A percentile compares a stretch with the other conserved stretches of the same genome.
Evolutionary conservation across 148 eudicot genomes (phyloP).

Genomic region (Limonium bicolor): DNA sequence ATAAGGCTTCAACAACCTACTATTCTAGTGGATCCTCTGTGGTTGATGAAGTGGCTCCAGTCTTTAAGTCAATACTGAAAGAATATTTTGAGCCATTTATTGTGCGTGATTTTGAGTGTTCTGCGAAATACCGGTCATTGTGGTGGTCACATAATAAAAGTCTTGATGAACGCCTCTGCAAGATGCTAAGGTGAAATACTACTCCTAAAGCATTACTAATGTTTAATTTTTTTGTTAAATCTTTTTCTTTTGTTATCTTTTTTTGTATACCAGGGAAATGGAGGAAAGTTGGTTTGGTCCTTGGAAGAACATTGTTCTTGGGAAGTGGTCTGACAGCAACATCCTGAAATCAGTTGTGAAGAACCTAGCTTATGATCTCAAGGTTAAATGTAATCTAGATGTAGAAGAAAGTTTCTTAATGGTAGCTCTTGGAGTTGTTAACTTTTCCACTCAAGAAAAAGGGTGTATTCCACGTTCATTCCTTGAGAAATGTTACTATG

Average conservation of each 20-base stretch:
- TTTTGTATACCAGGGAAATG: conserved; percentile 28
- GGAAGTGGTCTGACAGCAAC: conserved; percentile 31
- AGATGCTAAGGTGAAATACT: conserved; percentile 58
- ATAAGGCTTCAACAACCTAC: too few relatives aligned
- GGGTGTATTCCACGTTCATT: conserved; percentile 24
- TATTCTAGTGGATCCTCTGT: conserved; percentile 66
- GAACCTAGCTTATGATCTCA: conserved; percentile 22
- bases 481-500: conserved; percentile 44
- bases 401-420: conserved; percentile 25
- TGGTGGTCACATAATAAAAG: conserved; percentile 62
- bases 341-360: conserved; percentile 20
- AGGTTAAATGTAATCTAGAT: conserved; percentile 16
- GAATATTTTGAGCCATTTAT: conserved; percentile 52
- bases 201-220: too few relatives aligned
- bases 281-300: conserved; percentile 72
- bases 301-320: conserved; percentile 63
- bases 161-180: conserved; percentile 49
- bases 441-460: conserved; percentile 16
- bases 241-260: too few relatives aligned
- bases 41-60: conserved; percentile 60
- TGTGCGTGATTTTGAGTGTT: conserved; percentile 29
- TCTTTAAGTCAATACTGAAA: conserved; percentile 39
- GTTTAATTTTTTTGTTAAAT: too few relatives aligned
- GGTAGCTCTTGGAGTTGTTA: conserved; percentile 26
- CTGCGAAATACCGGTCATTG: conserved; percentile 28